Conservation (phyloP, 2,329 filamentous ascomycete genomes). For the Diaporthe aspalathi region DNA sequence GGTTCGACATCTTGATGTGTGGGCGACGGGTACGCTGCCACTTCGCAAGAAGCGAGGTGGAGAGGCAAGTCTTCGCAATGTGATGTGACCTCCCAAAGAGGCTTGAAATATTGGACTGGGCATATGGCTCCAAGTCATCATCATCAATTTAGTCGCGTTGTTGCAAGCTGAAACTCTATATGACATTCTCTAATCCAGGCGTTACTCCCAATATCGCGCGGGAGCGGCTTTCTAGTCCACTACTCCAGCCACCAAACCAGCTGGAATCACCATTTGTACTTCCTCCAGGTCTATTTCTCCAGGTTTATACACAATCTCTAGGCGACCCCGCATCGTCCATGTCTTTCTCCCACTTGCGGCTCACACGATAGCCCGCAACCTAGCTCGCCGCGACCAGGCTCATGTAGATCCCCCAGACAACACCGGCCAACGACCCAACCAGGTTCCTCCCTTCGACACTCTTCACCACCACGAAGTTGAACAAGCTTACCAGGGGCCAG, state of each 20-base stretch:
- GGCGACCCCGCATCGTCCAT: neutral
- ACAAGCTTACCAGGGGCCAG: conserved; percentile 74
- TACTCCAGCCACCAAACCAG: neutral
- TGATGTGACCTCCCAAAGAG: neutral
- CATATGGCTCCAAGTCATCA: no score
- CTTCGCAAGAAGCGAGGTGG: neutral
- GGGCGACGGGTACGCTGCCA: no score
- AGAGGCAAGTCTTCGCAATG: neutral
- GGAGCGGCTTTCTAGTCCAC: neutral
- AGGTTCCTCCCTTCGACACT: conserved; percentile 74
- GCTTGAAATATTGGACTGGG: no score
- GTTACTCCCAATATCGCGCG: neutral
- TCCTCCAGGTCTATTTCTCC: neutral
- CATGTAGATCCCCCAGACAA: conserved; percentile 78
- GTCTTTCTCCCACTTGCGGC: neutral
- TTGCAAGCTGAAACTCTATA: neutral
- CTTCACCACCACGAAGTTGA: conserved; percentile 74
- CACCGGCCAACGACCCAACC: conserved; percentile 74
- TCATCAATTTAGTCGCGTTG: neutral
- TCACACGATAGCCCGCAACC: neutral
- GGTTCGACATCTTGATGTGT: no score
- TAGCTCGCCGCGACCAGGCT: conserved; percentile 64
- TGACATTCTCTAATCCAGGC: neutral
- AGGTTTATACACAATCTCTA: neutral
- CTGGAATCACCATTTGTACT: neutral